Conservation (phyloP, 805 yeast species). For the Spathaspora boniae region DNA sequence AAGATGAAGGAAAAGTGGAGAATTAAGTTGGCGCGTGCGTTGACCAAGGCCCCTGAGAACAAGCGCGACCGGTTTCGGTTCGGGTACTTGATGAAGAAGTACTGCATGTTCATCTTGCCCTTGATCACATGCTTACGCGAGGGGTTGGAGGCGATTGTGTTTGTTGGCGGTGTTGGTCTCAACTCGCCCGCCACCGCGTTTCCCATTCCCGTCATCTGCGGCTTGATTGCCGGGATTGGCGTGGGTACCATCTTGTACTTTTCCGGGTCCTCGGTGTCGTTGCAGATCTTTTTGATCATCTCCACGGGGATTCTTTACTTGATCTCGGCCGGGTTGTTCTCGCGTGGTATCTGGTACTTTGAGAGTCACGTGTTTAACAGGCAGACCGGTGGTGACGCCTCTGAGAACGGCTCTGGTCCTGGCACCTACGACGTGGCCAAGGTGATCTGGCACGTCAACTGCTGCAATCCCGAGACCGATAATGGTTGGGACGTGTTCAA, state of each 20-base stretch:
- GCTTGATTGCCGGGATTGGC: constrained; percentile 71
- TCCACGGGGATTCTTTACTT: constrained; percentile 88
- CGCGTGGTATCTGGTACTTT: constrained; percentile 90
- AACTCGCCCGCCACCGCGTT: constrained; percentile 49
- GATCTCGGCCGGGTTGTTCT: constrained; percentile 88
- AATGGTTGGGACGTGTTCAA: constrained; percentile 98
- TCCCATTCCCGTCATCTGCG: constrained; percentile 91
- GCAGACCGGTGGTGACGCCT: constrained; percentile 88
- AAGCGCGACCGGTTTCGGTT: constrained; percentile 44
- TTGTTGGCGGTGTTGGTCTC: constrained; percentile 45
- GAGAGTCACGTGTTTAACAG: constrained; percentile 63
- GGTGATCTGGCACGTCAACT: constrained; percentile 94
- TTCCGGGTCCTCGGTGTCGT: constrained; percentile 78
- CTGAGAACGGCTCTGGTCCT: constrained; percentile 90
- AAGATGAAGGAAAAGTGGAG: constrained; percentile 98
- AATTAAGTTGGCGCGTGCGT: constrained; percentile 83
- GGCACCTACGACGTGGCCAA: constrained; percentile 84
- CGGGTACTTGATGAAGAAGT: constrained; percentile 50
- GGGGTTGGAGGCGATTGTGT: constrained; percentile 63
- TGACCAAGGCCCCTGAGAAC: constrained; percentile 55
- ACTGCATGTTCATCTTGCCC: constrained; percentile 86
- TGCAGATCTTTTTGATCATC: constrained; percentile 80
- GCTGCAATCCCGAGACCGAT: constrained; percentile 90
- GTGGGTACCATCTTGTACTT: constrained; percentile 73
- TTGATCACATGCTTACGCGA: constrained; percentile 90